A percentile compares a stretch with the other conserved stretches of the same genome.
Conservation (phyloP, 2,329 filamentous ascomycete genomes). For the Penicillium corylophilum region DNA sequence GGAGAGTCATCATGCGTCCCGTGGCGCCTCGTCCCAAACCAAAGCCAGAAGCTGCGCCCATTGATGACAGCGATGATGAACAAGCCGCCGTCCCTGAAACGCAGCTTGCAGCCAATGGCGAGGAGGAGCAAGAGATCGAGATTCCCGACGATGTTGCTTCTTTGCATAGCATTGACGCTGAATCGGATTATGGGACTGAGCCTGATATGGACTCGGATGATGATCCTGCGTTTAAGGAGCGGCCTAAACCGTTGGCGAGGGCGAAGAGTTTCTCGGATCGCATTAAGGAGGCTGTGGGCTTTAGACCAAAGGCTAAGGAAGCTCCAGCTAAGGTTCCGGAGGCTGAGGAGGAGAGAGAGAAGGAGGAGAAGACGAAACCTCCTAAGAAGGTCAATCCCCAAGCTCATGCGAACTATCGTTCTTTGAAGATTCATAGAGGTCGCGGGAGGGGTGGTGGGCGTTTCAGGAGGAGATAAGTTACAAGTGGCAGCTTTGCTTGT, state of each 20-base stretch:
- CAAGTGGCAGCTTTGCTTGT: not conserved
- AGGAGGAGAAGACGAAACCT: slow-evolving; percentile 25
- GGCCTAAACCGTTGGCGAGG: slow-evolving; percentile 18
- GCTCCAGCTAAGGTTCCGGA: slow-evolving; percentile 12
- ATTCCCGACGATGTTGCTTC: slow-evolving; percentile 22
- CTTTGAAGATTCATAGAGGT: slow-evolving; percentile 47
- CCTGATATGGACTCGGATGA: slow-evolving; percentile 23
- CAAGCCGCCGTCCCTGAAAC: slow-evolving; percentile 31
- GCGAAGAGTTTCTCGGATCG: slow-evolving; percentile 38
- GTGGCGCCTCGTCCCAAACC: slow-evolving; percentile 32
- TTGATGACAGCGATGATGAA: slow-evolving; percentile 31
- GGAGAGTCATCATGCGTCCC: slow-evolving; percentile 45
- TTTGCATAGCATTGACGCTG: slow-evolving; percentile 30
- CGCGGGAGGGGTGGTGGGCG: slow-evolving; percentile 36
- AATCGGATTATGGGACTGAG: slow-evolving; percentile 22
- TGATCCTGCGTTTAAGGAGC: slow-evolving; percentile 31
- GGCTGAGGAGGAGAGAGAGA: slow-evolving; percentile 22
- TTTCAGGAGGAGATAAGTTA: slow-evolving; percentile 37
- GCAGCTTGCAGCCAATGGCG: slow-evolving; percentile 19
- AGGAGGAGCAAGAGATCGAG: slow-evolving; percentile 9
- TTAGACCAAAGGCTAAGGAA: slow-evolving; percentile 16
- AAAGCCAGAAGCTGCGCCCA: slow-evolving; percentile 21
- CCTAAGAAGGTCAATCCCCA: slow-evolving; percentile 42
- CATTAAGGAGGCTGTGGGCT: slow-evolving; percentile 37
- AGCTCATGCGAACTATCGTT: slow-evolving; percentile 50